phyloP scores from a whole-genome alignment of 768 basidiomycete genomes.

The Xerocomellus amylosporus region DNA sequence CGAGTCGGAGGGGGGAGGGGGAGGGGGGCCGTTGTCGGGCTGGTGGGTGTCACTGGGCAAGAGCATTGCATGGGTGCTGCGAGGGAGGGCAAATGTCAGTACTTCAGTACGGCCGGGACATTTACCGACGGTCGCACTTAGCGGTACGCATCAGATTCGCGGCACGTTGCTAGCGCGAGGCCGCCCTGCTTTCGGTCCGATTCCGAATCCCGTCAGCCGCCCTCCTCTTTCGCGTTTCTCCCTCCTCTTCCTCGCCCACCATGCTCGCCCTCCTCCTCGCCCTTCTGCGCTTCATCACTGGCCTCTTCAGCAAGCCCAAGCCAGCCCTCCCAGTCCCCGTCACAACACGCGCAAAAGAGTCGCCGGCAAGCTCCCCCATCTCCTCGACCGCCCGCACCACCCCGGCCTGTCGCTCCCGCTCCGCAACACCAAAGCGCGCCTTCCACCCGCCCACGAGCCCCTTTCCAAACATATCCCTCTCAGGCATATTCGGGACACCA shows the following conservation, averaged over 20 bases:
- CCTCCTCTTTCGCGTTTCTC: neutral
- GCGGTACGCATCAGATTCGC: neutral
- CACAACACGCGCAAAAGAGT: neutral
- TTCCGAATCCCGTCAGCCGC: neutral
- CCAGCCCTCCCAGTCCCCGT: slow-evolving; percentile 19
- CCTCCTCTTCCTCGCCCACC: slow-evolving; percentile 1
- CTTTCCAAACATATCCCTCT: slow-evolving; percentile 21
- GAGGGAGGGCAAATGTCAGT: neutral
- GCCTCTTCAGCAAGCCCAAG: slow-evolving; percentile 10
- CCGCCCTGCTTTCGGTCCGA: neutral
- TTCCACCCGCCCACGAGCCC: slow-evolving; percentile 17
- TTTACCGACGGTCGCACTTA: slow-evolving; percentile 1
- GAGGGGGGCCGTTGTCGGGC: slow-evolving; percentile 1
- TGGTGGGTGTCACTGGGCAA: slow-evolving; percentile 19
- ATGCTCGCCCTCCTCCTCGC: slow-evolving; percentile 15
- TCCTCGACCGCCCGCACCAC: slow-evolving; percentile 1
- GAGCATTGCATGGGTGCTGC: slow-evolving; percentile 19
- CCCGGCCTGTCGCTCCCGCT: slow-evolving; percentile 3
- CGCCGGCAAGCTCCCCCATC: neutral
- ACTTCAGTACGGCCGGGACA: slow-evolving; percentile 2
- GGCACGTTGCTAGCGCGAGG: slow-evolving; percentile 8
- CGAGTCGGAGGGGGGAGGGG: slow-evolving; percentile 23
- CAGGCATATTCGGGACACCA: slow-evolving; percentile 16
- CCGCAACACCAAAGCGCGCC: slow-evolving; percentile 1
- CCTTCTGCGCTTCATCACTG: slow-evolving; percentile 5